Percentiles rank a stretch among this genome's conserved stretches.
Conservation (phyloP, 1,284 basidiomycete species). For the Rhodofomes roseus region DNA sequence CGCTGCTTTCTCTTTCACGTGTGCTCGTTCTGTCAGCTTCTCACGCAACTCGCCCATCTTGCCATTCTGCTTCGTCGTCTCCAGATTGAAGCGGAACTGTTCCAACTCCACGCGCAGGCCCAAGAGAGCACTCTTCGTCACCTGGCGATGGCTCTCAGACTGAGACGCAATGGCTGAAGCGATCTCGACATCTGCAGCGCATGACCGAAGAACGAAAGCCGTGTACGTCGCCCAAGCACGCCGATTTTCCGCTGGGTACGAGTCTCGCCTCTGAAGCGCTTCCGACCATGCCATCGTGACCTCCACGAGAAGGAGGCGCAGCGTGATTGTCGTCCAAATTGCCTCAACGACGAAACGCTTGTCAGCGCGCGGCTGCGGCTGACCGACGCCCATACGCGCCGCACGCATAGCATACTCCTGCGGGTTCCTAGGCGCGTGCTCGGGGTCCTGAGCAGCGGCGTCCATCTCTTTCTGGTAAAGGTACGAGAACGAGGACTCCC, state of each 20-base stretch:
- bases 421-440: conserved; percentile 33
- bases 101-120: conserved; percentile 34
- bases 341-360: conserved; percentile 53
- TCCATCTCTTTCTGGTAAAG: conserved; percentile 47
- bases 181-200: conserved; percentile 37
- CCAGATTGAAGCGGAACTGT: conserved; percentile 36
- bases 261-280: conserved; percentile 13
- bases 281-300: conserved; percentile 26
- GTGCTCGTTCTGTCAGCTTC: conserved; percentile 16
- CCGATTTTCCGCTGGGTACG: conserved; percentile 17
- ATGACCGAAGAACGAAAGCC: conserved; percentile 38
- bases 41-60: conserved; percentile 10
- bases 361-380: conserved; percentile 50
- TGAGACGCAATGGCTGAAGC: conserved; percentile 36
- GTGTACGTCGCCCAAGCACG: conserved; percentile 36
- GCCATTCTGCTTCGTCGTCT: conserved; percentile 36
- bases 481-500: conserved; percentile 47
- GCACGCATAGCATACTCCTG: conserved; percentile 43
- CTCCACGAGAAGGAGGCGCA: conserved; percentile 40
- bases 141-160: conserved; percentile 34
- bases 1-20: conserved; percentile 3
- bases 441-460: conserved; percentile 29
- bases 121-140: conserved; percentile 33
- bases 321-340: conserved; percentile 42
- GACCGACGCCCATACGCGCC: conserved; percentile 47